Percentiles rank a stretch among this genome's conserved stretches.
Conservation (phyloP, 2,329 filamentous ascomycete species). For the Epichloe brachyelytri region DNA sequence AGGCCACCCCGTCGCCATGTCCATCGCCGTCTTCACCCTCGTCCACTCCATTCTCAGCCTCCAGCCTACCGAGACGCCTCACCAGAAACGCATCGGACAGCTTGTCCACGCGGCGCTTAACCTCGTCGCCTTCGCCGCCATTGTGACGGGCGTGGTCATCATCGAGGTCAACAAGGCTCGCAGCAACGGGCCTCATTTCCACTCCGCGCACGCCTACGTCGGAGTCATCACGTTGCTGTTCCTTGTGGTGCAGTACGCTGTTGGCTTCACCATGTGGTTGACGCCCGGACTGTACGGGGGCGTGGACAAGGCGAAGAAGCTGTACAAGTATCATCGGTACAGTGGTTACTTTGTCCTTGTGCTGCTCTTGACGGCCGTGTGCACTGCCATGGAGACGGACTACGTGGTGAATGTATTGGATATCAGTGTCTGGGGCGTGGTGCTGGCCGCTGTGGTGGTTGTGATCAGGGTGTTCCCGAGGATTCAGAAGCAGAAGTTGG, state of each 20-base stretch:
- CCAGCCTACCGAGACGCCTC: conserved; percentile 63
- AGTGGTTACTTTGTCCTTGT: conserved; percentile 62
- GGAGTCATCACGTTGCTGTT: conserved; percentile 64
- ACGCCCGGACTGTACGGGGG: conserved; percentile 64
- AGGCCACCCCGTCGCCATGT: conserved; percentile 65
- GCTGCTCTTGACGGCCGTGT: conserved; percentile 60
- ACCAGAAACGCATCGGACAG: conserved; percentile 54
- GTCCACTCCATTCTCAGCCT: conserved; percentile 72
- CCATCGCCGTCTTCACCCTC: conserved; percentile 57
- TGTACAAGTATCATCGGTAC: conserved; percentile 84
- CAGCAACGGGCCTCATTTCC: conserved; percentile 58
- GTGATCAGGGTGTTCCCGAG: conserved; percentile 62
- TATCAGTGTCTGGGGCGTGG: conserved; percentile 64
- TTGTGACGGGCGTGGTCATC: conserved; percentile 52
- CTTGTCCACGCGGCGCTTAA: conserved; percentile 59
- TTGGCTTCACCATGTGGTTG: conserved; percentile 77
- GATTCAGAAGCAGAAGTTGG: conserved; percentile 62
- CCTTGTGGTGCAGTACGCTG: conserved; percentile 57
- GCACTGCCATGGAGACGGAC: conserved; percentile 61
- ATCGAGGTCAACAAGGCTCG: conserved; percentile 78
- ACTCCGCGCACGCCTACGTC: conserved; percentile 68
- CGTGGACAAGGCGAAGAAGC: conserved; percentile 61
- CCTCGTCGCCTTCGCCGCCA: conserved; percentile 45
- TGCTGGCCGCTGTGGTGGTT: conserved; percentile 53
- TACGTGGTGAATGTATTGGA: conserved; percentile 57